Evolutionary conservation across 2,329 filamentous ascomycete genomes (phyloP).

Genomic region (Xylaria sp.): DNA sequence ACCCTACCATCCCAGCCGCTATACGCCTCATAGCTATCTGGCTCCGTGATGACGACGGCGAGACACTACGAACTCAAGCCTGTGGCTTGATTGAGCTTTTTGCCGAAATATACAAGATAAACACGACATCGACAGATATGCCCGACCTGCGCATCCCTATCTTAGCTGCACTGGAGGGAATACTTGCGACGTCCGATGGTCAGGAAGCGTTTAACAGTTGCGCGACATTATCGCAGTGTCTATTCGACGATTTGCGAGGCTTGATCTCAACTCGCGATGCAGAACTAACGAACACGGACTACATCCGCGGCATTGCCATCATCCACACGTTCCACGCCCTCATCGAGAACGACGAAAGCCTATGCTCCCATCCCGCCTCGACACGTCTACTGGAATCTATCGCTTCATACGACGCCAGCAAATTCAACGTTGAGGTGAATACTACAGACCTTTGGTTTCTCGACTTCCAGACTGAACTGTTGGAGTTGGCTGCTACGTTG

Average conservation of each 20-base stretch:
- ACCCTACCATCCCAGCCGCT: conserved; percentile 55
- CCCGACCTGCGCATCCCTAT: conserved; percentile 54
- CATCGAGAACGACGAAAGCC: conserved; percentile 9
- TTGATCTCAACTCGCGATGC: conserved; percentile 4
- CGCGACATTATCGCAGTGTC: conserved; percentile 8
- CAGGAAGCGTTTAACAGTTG: conserved; percentile 13
- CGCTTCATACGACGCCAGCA: conserved; percentile 3
- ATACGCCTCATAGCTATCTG: conserved; percentile 57
- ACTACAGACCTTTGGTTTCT: background rate
- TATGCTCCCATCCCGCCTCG: background rate
- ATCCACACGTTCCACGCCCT: conserved; percentile 12
- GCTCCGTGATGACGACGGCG: conserved; percentile 64
- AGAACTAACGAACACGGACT: conserved; percentile 10
- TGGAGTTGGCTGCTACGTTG: conserved; percentile 12
- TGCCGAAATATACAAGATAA: conserved; percentile 51
- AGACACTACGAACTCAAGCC: conserved; percentile 50
- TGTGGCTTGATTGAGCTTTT: conserved; percentile 59
- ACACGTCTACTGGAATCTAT: conserved; percentile 9
- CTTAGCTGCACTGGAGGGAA: conserved; percentile 55
- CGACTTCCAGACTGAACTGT: conserved; percentile 13
- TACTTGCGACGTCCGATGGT: conserved; percentile 46
- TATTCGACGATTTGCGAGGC: conserved; percentile 13
- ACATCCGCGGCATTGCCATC: conserved; percentile 18
- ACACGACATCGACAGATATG: conserved; percentile 5
- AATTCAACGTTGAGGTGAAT: background rate